A percentile compares a stretch with the other conserved stretches of the same genome.
Conservation (phyloP, 345 rosid species). For the Abelmoschus esculentus region DNA sequence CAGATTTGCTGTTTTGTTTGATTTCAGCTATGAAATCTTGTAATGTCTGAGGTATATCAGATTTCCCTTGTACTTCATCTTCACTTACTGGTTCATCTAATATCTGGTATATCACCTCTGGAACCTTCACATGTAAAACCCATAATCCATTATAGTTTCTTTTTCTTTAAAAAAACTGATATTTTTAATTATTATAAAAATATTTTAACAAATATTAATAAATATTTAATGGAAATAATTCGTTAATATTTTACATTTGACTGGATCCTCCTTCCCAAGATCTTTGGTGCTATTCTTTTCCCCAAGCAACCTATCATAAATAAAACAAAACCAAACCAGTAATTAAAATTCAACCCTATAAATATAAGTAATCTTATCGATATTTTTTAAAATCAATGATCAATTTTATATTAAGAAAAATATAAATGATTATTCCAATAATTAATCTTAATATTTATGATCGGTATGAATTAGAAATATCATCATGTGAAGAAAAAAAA, state of each 20-base stretch:
- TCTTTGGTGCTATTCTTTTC: constrained; percentile 67
- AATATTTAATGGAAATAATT: neutral
- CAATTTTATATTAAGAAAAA: too few relatives aligned
- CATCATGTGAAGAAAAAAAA: too few relatives aligned
- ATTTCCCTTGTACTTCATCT: constrained; percentile 66
- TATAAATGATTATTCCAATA: too few relatives aligned
- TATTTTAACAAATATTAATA: neutral
- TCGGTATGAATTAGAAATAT: too few relatives aligned
- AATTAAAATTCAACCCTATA: too few relatives aligned
- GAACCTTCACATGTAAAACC: constrained; percentile 46
- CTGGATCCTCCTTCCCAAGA: constrained; percentile 59
- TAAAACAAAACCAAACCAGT: too few relatives aligned
- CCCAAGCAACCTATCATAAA: constrained; percentile 72
- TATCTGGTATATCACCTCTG: constrained; percentile 69
- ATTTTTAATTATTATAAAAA: too few relatives aligned
- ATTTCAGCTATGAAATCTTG: constrained; percentile 68
- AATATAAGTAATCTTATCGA: too few relatives aligned
- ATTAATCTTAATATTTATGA: too few relatives aligned
- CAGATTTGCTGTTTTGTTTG: constrained; percentile 37
- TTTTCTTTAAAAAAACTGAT: too few relatives aligned
- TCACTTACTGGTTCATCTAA: constrained; percentile 48
- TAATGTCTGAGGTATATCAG: constrained; percentile 69
- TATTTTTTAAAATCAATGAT: too few relatives aligned
- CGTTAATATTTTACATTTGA: constrained; percentile 39
- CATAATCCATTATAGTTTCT: neutral